Conservation (phyloP, 2,329 filamentous ascomycete genomes). For the Dothiorella sarmentorum region DNA sequence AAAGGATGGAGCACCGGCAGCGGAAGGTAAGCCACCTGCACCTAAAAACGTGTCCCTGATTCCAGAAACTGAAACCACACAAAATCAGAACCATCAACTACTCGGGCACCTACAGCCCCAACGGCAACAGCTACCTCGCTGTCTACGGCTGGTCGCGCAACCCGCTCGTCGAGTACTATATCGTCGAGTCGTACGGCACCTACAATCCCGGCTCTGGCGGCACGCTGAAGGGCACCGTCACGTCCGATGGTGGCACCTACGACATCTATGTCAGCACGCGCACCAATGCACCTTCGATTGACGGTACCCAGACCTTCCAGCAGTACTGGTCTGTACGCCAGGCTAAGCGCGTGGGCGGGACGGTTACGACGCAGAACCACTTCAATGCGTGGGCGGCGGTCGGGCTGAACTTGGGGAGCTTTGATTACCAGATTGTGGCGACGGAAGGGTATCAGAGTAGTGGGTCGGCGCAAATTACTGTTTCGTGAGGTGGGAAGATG, state of each 20-base stretch:
- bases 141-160: constrained; percentile 57
- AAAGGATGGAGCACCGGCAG: constrained; percentile 58
- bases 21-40: constrained; percentile 45
- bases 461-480: too few relatives aligned
- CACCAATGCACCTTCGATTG: constrained; percentile 51
- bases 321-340: constrained; percentile 54
- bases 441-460: constrained; percentile 54
- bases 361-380: constrained; percentile 49
- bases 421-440: constrained; percentile 55
- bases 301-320: constrained; percentile 53
- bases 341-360: constrained; percentile 49
- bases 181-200: constrained; percentile 52
- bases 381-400: constrained; percentile 52
- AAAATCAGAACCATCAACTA: constrained; percentile 51
- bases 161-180: constrained; percentile 58
- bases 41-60: too few relatives aligned
- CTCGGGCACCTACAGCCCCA: constrained; percentile 46
- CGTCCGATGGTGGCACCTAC: constrained; percentile 52
- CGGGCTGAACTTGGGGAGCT: constrained; percentile 48
- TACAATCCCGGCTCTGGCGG: constrained; percentile 49
- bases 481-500: too few relatives aligned
- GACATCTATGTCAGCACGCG: constrained; percentile 51
- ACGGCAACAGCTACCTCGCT: constrained; percentile 53
- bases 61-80: too few relatives aligned
- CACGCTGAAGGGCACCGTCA: constrained; percentile 50